Base-by-base conservation (phyloP, 2,329 filamentous ascomycete genomes). In the Curvularia spicifera region DNA sequence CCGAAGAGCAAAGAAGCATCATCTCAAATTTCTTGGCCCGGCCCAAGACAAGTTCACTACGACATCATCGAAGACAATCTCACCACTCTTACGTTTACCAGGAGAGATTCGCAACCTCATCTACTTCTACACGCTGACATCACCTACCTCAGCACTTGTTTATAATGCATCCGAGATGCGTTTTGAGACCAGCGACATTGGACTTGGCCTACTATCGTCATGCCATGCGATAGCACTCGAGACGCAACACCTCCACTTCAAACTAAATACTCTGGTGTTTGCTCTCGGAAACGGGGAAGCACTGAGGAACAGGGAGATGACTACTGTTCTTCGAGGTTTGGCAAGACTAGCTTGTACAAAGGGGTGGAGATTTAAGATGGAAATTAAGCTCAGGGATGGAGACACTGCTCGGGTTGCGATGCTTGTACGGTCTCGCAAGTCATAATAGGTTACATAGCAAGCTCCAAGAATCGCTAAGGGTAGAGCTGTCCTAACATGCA, bases 91-190 rank as follows among this genome's bases (percentile, higher is more conserved):
- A 13, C 10, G 39, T 10, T 60, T 68, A 13, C 62, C 62, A 1
- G 46, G 53, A 39, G 66, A 68, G 31, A 33, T 68, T 15, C 57
- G 62, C 31, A 37, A 37, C 42, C 47, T 58, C 26, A 65, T 67
- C 28, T 67, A 54, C n/a, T 7, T 28, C 4, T 46, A 60, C 24
- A 59, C 64, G 2, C 53, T 65, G 7, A 64, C 57, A 1, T 48
- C 56, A 8, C 39, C 55, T 2, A 56, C 43, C 18, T 29, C 45
- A 6, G 22, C 2, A 5, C 59, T 65, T 7, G 10, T n/a, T 7
- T 65, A 56, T 56, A 24, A 57, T 26, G 24, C 28, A 0, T n/a
- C 10, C 1, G 45, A 31, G 8, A 55, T 45, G 15, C 61, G 60
- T 4, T 66, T 69, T 45, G 54, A 65, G 13, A 46, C 60, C 2